Percentiles rank a stretch among this genome's conserved stretches.
Evolutionary conservation across 371 early-diverging fungal species (phyloP).

Genomic region (Mucor sp.): DNA sequence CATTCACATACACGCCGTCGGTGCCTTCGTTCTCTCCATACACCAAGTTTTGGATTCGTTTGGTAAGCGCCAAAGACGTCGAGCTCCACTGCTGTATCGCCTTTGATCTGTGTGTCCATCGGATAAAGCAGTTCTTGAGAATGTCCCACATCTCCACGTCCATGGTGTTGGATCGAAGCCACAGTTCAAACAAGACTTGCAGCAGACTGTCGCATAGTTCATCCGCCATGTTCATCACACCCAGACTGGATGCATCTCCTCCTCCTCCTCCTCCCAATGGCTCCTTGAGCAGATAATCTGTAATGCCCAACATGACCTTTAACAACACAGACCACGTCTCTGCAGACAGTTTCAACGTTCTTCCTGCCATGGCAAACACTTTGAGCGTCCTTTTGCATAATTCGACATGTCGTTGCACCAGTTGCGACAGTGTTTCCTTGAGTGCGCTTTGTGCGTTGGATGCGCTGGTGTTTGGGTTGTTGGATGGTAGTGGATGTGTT

Average conservation of each 20-base stretch:
- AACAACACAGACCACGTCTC: conserved; percentile 80
- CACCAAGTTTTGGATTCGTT: conserved; percentile 60
- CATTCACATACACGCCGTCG: conserved; percentile 54
- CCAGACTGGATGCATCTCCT: conserved; percentile 30
- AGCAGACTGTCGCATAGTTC: conserved; percentile 74
- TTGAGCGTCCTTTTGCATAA: conserved; percentile 75
- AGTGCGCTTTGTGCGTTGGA: conserved; percentile 4
- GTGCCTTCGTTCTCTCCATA: conserved; percentile 63
- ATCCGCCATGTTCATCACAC: conserved; percentile 69
- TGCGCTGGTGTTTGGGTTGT: too few species aligned
- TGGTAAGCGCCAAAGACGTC: conserved; percentile 57
- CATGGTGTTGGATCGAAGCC: conserved; percentile 68
- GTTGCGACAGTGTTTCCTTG: conserved; percentile 38
- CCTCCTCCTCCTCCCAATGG: conserved; percentile 23
- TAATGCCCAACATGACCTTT: conserved; percentile 72
- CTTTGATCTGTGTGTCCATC: conserved; percentile 76
- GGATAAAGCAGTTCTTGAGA: conserved; percentile 57
- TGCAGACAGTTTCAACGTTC: conserved; percentile 63
- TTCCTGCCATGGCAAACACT: conserved; percentile 64
- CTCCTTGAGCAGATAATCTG: conserved; percentile 69
- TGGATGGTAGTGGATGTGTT: conserved; percentile 2
- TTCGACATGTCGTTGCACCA: conserved; percentile 65
- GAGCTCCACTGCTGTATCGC: conserved; percentile 76
- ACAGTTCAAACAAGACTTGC: conserved; percentile 71
- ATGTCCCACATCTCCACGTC: conserved; percentile 78